Percentiles rank a stretch among this genome's conserved stretches.
These are phyloP conservation scores for Leccinum subrobustum DNA, from an alignment of 1,284 basidiomycete species.

Conservation along the genomic window DNA sequence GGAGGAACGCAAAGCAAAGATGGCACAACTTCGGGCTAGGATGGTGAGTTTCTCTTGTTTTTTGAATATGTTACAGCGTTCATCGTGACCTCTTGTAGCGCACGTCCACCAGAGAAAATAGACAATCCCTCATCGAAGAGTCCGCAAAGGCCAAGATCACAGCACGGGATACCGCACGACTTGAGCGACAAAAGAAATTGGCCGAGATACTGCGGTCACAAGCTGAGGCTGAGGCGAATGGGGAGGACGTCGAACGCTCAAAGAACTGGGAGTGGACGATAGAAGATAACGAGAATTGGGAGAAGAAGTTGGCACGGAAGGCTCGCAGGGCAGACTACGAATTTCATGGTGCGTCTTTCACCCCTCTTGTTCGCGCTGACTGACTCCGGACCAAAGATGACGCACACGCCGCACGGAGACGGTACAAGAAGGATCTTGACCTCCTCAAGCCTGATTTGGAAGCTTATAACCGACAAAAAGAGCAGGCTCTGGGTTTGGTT, in stretches of 20 bases:
- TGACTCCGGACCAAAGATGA: constrained; percentile 59
- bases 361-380: constrained; percentile 17
- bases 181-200: constrained; percentile 85
- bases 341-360: constrained; percentile 60
- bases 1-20: constrained; percentile 75
- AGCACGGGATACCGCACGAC: constrained; percentile 73
- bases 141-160: constrained; percentile 72
- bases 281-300: constrained; percentile 32
- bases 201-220: constrained; percentile 87
- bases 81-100: constrained; percentile 46
- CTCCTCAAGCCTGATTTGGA: constrained; percentile 82
- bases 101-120: constrained; percentile 77
- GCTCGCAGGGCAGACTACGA: constrained; percentile 72
- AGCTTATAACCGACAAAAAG: constrained; percentile 86
- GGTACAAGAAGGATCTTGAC: constrained; percentile 91
- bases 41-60: constrained; percentile 55
- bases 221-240: constrained; percentile 84
- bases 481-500: constrained; percentile 72
- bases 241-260: constrained; percentile 76
- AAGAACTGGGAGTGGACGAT: constrained; percentile 34
- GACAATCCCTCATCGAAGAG: constrained; percentile 81
- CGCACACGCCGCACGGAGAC: constrained; percentile 81
- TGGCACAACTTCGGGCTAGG: constrained; percentile 71
- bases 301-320: constrained; percentile 30
- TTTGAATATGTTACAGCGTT: not conserved